Evolutionary conservation across 1,284 basidiomycete species (phyloP), one percentile per base, ranked within the genome.

Genomic region (Cutaneotrichosporon curvatum): DNA sequence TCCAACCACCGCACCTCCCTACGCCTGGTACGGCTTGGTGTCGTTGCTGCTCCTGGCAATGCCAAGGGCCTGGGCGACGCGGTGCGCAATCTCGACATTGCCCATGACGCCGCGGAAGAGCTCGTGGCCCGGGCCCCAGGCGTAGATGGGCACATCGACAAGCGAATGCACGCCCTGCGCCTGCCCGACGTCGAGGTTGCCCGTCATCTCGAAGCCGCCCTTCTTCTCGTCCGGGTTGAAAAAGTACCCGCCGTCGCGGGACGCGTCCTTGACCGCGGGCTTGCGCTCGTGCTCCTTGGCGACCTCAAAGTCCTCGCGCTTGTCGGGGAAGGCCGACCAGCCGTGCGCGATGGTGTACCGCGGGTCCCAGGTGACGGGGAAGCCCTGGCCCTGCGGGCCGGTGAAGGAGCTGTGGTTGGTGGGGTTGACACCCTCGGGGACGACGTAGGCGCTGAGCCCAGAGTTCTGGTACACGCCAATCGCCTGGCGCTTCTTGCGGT

Each of bases 321-420:
- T 61, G 56, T 73, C 68, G 12, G 67, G 67, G 53, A 65, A 56
- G 8, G 67, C 67, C 16, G 62, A 58, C 50, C 67, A 67, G 12
- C 73, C 72, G 45, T 60, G 62, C 8, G 71, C 72, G 23, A 68
- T 60, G 25, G 68, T 59, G 58, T 69, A 72, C 43, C 73, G 60
- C 4, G 72, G 72, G 45, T 68, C 61, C 72, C 42, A 44, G 6
- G 42, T 11, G 14, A 25, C 1, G n/a, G 42, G 42, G 42, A 44
- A 44, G 35, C 19, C 19, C 4, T 34, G 22, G 19, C 42, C 42
- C 42, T 44, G 42, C 23, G 33, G 40, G 4, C 7, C 2, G 14
- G 4, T 19, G 21, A 22, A 63, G 23, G 58, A 48, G 12, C 62
- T 60, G 43, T 67, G 56, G 58, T 68, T 64, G 40, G 51, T 65